phyloP scores from a whole-genome alignment of 805 yeast species.

The Clavispora fructus region DNA sequence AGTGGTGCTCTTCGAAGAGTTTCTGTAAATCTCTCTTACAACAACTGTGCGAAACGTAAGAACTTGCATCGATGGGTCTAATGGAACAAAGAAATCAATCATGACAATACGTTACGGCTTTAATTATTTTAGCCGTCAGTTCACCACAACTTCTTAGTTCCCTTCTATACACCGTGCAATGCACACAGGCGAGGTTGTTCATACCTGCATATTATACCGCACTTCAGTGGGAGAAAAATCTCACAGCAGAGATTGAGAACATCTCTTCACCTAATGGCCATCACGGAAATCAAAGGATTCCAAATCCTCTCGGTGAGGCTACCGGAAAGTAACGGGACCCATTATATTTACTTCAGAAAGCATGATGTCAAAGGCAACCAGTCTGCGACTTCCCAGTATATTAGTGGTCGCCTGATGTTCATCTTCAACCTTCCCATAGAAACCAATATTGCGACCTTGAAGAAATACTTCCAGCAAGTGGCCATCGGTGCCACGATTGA shows the following conservation, averaged over 20 bases:
- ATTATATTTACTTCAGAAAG: constrained; percentile 62
- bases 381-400: constrained; percentile 2
- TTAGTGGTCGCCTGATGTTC: constrained; percentile 52
- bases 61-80: no score
- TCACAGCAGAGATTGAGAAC: neutral
- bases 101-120: no score
- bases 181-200: neutral
- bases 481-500: constrained; percentile 66
- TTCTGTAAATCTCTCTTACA: no score
- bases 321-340: constrained; percentile 36
- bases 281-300: constrained; percentile 53
- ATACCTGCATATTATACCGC: neutral
- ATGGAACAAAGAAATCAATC: no score
- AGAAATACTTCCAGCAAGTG: constrained; percentile 51
- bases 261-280: constrained; percentile 7
- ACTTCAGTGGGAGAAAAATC: neutral
- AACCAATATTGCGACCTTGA: constrained; percentile 48
- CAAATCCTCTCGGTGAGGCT: constrained; percentile 45
- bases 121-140: no score
- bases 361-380: constrained; percentile 44
- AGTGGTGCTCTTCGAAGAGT: no score
- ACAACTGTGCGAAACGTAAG: no score
- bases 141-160: no score
- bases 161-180: no score
- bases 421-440: constrained; percentile 70